Conservation (phyloP, 192 early-diverging fungal species). For the Diversispora epigaea region DNA sequence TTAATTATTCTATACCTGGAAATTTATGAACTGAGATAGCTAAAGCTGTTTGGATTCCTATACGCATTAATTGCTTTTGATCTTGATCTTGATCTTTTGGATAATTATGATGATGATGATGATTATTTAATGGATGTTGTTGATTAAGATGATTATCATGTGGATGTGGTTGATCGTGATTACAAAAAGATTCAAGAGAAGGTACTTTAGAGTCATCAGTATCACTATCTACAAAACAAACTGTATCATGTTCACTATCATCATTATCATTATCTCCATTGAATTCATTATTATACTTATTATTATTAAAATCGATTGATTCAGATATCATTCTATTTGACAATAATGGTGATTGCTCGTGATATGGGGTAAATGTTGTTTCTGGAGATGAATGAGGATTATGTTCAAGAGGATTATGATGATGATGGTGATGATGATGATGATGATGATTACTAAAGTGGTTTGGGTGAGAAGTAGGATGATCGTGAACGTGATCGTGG, state of each 20-base stretch:
- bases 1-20: conserved; percentile 41
- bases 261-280: not conserved
- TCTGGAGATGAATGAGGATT: not conserved
- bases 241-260: not conserved
- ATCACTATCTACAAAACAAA: not conserved
- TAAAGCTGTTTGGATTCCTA: conserved; percentile 57
- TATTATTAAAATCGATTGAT: too few species aligned
- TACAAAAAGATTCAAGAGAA: not conserved
- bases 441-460: too few species aligned
- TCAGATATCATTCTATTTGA: not conserved
- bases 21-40: conserved; percentile 58
- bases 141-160: too few species aligned
- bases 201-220: not conserved
- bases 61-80: conserved; percentile 39
- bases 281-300: not conserved
- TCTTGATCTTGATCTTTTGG: conserved; percentile 13
- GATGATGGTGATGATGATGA: not conserved
- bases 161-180: not conserved
- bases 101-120: not conserved
- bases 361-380: not conserved
- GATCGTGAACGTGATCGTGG: not conserved
- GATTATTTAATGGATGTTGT: too few species aligned
- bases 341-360: conserved; percentile 18
- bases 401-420: not conserved
- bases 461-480: too few species aligned